A percentile compares a stretch with the other conserved stretches of the same genome.
These are phyloP conservation scores for Teratosphaeria nubilosa DNA, from an alignment of 2,329 filamentous ascomycete genomes.

Conservation along the genomic window DNA sequence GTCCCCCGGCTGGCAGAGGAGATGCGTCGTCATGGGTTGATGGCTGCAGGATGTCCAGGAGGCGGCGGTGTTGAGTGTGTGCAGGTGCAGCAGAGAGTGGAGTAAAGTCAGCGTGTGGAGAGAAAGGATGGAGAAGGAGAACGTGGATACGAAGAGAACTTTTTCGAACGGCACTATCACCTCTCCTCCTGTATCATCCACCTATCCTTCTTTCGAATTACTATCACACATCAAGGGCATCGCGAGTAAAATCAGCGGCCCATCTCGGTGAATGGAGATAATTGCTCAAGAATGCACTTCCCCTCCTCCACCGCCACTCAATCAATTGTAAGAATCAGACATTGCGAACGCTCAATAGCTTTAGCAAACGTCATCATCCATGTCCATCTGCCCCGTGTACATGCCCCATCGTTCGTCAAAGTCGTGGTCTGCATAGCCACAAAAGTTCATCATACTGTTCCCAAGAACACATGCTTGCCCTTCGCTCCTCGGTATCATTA, in stretches of 20 bases:
- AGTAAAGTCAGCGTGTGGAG: too few relatives aligned
- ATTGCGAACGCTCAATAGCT: background rate
- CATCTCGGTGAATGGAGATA: background rate
- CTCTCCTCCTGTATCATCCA: background rate
- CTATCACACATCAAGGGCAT: background rate
- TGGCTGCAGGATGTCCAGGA: too few relatives aligned
- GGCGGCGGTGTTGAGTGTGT: too few relatives aligned
- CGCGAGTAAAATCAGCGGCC: background rate
- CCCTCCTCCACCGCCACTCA: background rate
- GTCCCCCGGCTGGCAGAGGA: too few relatives aligned
- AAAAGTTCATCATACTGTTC: background rate
- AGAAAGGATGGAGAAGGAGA: background rate
- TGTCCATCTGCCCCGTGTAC: background rate
- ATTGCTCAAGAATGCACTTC: background rate
- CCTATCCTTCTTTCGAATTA: background rate
- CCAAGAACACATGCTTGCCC: background rate
- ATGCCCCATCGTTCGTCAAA: background rate
- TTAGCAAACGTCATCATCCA: background rate
- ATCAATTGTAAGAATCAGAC: background rate
- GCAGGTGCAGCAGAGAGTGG: too few relatives aligned
- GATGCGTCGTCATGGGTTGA: too few relatives aligned
- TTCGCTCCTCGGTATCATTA: background rate
- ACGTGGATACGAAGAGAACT: background rate
- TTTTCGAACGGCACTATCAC: background rate
- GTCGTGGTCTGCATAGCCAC: background rate